These are phyloP conservation scores for Pseudocohnilembus persalinus DNA, from an alignment of 169 alveolate genomes.

Conservation along the genomic window DNA sequence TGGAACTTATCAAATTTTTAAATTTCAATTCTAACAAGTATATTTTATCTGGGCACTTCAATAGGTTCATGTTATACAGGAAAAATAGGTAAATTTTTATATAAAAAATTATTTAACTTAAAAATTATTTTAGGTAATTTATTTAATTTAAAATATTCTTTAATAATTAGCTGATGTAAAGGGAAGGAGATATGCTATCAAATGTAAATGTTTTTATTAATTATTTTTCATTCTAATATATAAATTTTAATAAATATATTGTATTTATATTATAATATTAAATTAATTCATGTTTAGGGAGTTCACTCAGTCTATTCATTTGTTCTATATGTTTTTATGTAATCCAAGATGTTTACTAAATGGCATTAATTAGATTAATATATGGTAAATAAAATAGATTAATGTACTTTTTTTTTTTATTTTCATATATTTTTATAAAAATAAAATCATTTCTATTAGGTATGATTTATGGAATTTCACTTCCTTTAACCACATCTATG, in stretches of 20 bases:
- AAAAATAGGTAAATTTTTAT: not conserved
- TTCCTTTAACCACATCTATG: slow-evolving; percentile 25
- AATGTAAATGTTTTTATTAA: not conserved
- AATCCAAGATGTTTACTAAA: not conserved
- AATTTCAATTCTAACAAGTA: slow-evolving; percentile 28
- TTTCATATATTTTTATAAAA: not conserved
- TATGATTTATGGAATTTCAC: slow-evolving; percentile 10
- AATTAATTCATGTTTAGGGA: not conserved
- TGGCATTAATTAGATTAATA: slow-evolving; percentile 10
- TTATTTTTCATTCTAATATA: not conserved
- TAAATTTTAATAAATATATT: too few species aligned
- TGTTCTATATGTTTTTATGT: not conserved
- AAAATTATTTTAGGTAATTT: not conserved
- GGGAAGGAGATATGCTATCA: slow-evolving; percentile 6
- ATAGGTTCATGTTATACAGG: slow-evolving; percentile 17
- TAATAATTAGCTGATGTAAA: slow-evolving; percentile 10
- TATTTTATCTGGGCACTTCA: slow-evolving; percentile 38
- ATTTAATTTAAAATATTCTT: too few species aligned
- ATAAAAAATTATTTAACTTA: too few species aligned
- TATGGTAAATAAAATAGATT: not conserved
- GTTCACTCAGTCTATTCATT: slow-evolving; percentile 10
- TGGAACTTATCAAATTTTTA: slow-evolving; percentile 20
- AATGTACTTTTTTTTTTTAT: too few species aligned
- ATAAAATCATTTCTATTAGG: not conserved
- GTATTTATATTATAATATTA: too few species aligned